These are phyloP conservation scores for Candida sp. DNA, from an alignment of 1,139 yeast species.

Conservation along the genomic window DNA sequence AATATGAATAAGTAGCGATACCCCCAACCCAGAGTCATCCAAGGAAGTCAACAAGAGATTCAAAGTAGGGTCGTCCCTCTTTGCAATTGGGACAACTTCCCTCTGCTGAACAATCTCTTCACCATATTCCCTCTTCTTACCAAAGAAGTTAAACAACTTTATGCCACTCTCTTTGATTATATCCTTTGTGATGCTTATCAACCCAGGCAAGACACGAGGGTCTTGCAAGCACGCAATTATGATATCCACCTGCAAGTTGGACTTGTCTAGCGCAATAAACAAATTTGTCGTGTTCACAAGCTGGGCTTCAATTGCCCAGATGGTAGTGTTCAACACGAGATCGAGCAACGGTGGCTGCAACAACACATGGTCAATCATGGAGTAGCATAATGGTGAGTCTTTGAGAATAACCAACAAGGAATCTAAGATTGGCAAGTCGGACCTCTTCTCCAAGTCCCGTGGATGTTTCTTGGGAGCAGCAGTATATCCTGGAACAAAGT, in stretches of 20 bases:
- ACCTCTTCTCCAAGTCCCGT: background rate
- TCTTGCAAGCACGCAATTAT: conserved; percentile 29
- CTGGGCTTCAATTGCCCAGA: conserved; percentile 23
- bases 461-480: background rate
- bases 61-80: conserved; percentile 28
- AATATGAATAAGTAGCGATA: conserved; percentile 28
- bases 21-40: conserved; percentile 34
- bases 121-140: background rate
- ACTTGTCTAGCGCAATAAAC: conserved; percentile 30
- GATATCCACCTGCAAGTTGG: conserved; percentile 31
- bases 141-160: conserved; percentile 15
- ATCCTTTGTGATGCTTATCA: conserved; percentile 27
- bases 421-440: conserved; percentile 24
- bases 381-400: conserved; percentile 26
- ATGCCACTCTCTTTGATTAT: conserved; percentile 25
- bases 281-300: conserved; percentile 28
- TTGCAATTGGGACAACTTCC: conserved; percentile 3
- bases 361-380: conserved; percentile 28
- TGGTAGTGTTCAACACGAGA: conserved; percentile 24
- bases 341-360: conserved; percentile 28
- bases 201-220: conserved; percentile 31
- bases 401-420: conserved; percentile 24
- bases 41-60: conserved; percentile 28
- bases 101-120: background rate
- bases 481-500: conserved; percentile 1